Conservation (phyloP, 2,329 filamentous ascomycete genomes). For the Orbilia javanica region DNA sequence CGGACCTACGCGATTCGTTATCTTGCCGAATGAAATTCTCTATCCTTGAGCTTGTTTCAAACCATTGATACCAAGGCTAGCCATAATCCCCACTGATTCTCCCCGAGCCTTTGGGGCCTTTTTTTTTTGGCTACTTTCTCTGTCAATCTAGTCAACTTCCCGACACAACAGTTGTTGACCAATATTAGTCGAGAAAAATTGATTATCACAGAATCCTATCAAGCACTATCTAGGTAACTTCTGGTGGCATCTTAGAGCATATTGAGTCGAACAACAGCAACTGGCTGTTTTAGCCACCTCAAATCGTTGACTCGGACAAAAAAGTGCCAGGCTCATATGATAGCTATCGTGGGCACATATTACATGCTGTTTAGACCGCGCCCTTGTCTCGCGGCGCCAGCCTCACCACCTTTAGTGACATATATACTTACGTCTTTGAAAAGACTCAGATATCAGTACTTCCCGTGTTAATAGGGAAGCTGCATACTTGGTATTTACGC, state of each 20-base stretch:
- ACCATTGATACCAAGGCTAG: not conserved
- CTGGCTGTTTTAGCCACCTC: not conserved
- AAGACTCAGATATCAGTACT: not conserved
- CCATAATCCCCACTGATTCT: conserved; percentile 25
- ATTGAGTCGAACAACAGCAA: not conserved
- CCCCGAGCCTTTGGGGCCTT: conserved; percentile 1
- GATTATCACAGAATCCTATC: not conserved
- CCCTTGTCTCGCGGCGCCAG: too few relatives aligned
- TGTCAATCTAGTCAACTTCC: too few relatives aligned
- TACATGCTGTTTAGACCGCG: too few relatives aligned
- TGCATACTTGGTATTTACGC: not conserved
- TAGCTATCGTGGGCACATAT: too few relatives aligned
- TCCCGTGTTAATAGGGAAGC: not conserved
- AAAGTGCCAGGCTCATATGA: conserved; percentile 6
- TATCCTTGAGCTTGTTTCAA: conserved; percentile 1
- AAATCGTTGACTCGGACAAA: conserved; percentile 2
- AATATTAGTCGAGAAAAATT: conserved; percentile 7
- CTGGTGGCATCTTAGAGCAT: not conserved
- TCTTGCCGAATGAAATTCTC: not conserved
- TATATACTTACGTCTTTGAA: not conserved
- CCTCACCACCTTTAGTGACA: too few relatives aligned
- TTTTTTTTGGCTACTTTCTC: too few relatives aligned
- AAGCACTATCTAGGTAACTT: not conserved
- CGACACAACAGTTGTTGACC: not conserved
- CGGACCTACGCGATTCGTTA: conserved; percentile 14